Evolutionary conservation across 2,329 filamentous ascomycete genomes (phyloP), one percentile per base, ranked within the genome.

Genomic region (Cytospora paraplurivora): DNA sequence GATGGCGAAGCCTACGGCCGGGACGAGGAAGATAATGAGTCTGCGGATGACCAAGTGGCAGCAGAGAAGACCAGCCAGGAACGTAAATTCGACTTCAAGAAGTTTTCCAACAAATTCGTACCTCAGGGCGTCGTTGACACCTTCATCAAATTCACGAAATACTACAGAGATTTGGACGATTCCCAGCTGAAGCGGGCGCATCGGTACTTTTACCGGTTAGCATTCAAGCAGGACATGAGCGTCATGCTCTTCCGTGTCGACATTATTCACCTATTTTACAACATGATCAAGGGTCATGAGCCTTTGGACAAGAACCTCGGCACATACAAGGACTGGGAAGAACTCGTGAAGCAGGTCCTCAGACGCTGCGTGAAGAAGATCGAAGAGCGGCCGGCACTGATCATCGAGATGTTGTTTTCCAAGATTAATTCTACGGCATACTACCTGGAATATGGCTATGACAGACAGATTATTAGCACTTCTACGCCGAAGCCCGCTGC

Each of bases 371-470:
- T 92, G 61, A 93, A 90, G 72, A 96, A 95, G 76, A 83, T 98
- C 1, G 85, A 95, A 66, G 88, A 97, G 69, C 85, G 93, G 51
- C 93, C 93, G 0, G 91, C 94, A 67, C 80, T 97, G 49, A 84
- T 96, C 56, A 89, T 96, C 0, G 95, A 99, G 76, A 86, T 99
- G 82, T 81, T 99, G 15, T 99, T 99, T 76, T 96, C 91, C 75
- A 99, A 99, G 76, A 90, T 93, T 63, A 88, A 88, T 58, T 85
- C 85, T 53, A 97, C 92, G 0, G 84, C 92, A 0, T 92, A 91
- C 76, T 98, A 92, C 73, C 83, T 99, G 6, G 93, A 98, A 72
- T 93, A 93, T 71, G 95, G 95, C 0, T 90, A 92, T 69, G 93
- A 97, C 71, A 91, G 88, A 72, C 92, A 94, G 68, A 85, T 88